A percentile compares a stretch with the other conserved stretches of the same genome.
These are phyloP conservation scores for Trichosporon sp. DNA, from an alignment of 1,284 basidiomycete genomes.

Conservation along the genomic window DNA sequence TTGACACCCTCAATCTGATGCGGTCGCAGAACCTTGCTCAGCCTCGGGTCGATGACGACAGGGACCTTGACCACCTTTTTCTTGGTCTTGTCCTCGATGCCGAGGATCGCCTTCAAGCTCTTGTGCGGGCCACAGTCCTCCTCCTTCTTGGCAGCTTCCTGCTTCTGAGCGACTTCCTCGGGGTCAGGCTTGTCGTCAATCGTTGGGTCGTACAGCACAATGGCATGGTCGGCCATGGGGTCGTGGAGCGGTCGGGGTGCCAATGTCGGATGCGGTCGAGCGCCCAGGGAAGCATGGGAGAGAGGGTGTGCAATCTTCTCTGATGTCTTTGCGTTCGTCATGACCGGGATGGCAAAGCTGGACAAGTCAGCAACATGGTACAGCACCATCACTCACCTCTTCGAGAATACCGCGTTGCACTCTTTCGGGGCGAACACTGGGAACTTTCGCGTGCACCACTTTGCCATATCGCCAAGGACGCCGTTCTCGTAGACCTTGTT, in stretches of 20 bases:
- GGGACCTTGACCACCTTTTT: slow-evolving; percentile 78
- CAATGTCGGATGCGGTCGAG: slow-evolving; percentile 77
- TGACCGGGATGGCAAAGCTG: slow-evolving; percentile 83
- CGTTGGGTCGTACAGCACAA: slow-evolving; percentile 96
- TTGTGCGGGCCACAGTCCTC: slow-evolving; percentile 76
- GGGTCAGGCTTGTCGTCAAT: slow-evolving; percentile 88
- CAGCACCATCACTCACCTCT: slow-evolving; percentile 52
- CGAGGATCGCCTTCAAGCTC: slow-evolving; percentile 80
- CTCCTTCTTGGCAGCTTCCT: slow-evolving; percentile 68
- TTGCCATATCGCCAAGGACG: slow-evolving; percentile 56
- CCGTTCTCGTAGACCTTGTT: slow-evolving; percentile 58
- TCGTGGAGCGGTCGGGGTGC: slow-evolving; percentile 91
- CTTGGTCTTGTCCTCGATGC: slow-evolving; percentile 67
- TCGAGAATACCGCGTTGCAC: slow-evolving; percentile 63
- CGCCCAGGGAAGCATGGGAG: slow-evolving; percentile 79
- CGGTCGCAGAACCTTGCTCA: slow-evolving; percentile 85
- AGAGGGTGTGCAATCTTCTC: slow-evolving; percentile 67
- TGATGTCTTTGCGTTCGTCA: slow-evolving; percentile 73
- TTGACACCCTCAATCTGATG: slow-evolving; percentile 99
- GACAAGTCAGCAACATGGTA: slow-evolving; percentile 6
- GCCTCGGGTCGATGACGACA: slow-evolving; percentile 90
- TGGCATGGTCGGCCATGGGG: slow-evolving; percentile 96
- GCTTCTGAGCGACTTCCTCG: slow-evolving; percentile 61
- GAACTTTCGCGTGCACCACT: slow-evolving; percentile 68
- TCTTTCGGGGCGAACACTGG: slow-evolving; percentile 84